phyloP scores from a whole-genome alignment of 305 asterid genomes.

The Stenogyne calaminthoides region DNA sequence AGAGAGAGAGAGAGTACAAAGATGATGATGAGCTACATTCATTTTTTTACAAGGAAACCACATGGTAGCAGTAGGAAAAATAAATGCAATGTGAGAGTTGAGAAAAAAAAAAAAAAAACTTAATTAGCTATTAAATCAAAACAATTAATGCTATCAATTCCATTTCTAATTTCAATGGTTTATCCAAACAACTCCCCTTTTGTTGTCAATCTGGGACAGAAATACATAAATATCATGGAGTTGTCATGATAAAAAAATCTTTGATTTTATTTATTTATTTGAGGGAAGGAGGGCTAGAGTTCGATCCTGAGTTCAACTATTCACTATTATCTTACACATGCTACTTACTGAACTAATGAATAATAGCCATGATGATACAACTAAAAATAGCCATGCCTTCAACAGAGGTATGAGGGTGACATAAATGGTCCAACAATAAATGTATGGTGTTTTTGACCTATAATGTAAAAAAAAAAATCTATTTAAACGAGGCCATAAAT shows the following conservation, averaged over 20 bases:
- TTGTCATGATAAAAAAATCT: background rate
- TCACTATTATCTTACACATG: background rate
- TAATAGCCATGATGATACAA: background rate
- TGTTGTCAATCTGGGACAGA: background rate
- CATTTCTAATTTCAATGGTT: conserved; percentile 3
- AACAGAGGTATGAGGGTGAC: background rate
- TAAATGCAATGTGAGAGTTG: conserved; percentile 2
- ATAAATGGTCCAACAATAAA: background rate
- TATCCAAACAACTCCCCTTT: conserved; percentile 1
- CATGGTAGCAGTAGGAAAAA: background rate
- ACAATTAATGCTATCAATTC: background rate
- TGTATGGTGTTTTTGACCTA: background rate
- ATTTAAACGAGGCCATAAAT: background rate
- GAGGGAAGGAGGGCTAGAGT: no score
- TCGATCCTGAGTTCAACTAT: background rate
- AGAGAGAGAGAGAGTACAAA: background rate
- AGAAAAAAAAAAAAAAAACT: background rate
- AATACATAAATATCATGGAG: background rate
- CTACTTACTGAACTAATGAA: background rate
- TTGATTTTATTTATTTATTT: background rate
- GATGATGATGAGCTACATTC: background rate
- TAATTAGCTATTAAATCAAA: background rate
- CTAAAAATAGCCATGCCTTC: background rate
- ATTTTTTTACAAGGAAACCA: conserved; percentile 10
- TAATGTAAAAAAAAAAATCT: background rate